Conservation (phyloP, 2,329 filamentous ascomycete species). For the Atkinsonella hypoxylon region DNA sequence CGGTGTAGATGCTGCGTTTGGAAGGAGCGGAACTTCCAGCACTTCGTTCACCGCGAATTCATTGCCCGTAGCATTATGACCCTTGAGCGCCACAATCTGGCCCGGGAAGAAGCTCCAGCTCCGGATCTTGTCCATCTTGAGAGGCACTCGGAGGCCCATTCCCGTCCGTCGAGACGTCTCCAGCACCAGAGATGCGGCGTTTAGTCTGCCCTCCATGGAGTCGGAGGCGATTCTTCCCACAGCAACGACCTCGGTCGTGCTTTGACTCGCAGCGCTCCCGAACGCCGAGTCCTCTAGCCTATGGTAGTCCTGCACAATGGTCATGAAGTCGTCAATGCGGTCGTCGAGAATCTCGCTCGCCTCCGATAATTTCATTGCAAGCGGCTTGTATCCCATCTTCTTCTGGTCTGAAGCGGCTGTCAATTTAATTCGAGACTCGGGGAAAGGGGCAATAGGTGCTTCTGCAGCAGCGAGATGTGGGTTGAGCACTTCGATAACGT, state of each 20-base stretch:
- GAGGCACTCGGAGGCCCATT: slow-evolving; percentile 66
- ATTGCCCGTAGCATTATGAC: slow-evolving; percentile 75
- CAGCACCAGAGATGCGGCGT: slow-evolving; percentile 71
- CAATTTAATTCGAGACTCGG: slow-evolving; percentile 70
- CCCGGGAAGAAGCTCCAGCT: slow-evolving; percentile 84
- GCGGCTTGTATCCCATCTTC: slow-evolving; percentile 82
- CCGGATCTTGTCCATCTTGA: slow-evolving; percentile 59
- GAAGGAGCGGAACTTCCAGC: slow-evolving; percentile 61
- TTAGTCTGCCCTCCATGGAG: slow-evolving; percentile 73
- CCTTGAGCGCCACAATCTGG: slow-evolving; percentile 78
- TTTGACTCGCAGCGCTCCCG: slow-evolving; percentile 75
- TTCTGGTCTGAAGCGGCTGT: slow-evolving; percentile 80
- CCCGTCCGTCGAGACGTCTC: slow-evolving; percentile 80
- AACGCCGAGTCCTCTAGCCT: slow-evolving; percentile 68
- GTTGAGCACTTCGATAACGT: slow-evolving; percentile 76
- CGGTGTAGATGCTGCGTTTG: slow-evolving; percentile 58
- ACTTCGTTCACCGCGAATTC: slow-evolving; percentile 73
- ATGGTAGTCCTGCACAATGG: slow-evolving; percentile 62
- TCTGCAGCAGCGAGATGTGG: slow-evolving; percentile 55
- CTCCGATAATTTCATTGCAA: slow-evolving; percentile 90
- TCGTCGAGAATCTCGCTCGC: slow-evolving; percentile 90
- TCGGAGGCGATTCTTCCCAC: slow-evolving; percentile 89
- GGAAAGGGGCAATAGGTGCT: slow-evolving; percentile 57
- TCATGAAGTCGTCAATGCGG: slow-evolving; percentile 79
- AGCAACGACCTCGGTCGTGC: slow-evolving; percentile 76